Evolutionary conservation across 176 grass and related monocot species (phyloP), one percentile per base, ranked within the genome.

Genomic region (Oryza glaberrima): DNA sequence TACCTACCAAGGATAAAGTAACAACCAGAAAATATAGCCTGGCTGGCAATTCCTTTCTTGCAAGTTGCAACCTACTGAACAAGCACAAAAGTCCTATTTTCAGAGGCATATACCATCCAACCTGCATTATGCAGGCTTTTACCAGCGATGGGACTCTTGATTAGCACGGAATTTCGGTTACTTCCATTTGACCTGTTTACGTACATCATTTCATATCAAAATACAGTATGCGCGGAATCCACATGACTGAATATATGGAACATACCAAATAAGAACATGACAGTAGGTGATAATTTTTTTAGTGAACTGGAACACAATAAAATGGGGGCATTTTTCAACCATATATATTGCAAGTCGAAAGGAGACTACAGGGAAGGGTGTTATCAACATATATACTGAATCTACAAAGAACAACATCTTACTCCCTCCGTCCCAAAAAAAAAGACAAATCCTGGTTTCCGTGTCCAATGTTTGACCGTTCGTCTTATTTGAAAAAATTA

Each of bases 331-430:
- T 67, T 76, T 28, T 0, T 15, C 64, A 26, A 35, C 6, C 12
- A 85, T 78, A 47, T 8, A 32, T 51, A 51, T 58, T 58, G 45
- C 14, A 49, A 6, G 38, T 28, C 7, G 0, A 46, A 78, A 5
- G 19, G 77, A 61, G 8, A 74, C 23, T 58, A 60, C 69, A 84
- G 11, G 44, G n/a, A 84, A 77, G 15, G 52, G 63, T 52, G 65
- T 41, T 9, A 28, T 36, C 3, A 17, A 67, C 45, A 82, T 68
- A 26, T 10, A 25, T 25, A 25, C 25, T n/a, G 19, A n/a, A 68
- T 77, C 54, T 81, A 89, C 72, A 58, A 82, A 45, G 58, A 86
- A 73, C 51, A 86, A 68, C 51, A 60, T 26, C 28, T 49, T 45
- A 61, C 25, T 25, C 25, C 25, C 25, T 25, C 25, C 25, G 0